Evolutionary conservation across 179 eudicot genomes (phyloP), one percentile per base, ranked within the genome.

Genomic region (Actinidia chinensis): DNA sequence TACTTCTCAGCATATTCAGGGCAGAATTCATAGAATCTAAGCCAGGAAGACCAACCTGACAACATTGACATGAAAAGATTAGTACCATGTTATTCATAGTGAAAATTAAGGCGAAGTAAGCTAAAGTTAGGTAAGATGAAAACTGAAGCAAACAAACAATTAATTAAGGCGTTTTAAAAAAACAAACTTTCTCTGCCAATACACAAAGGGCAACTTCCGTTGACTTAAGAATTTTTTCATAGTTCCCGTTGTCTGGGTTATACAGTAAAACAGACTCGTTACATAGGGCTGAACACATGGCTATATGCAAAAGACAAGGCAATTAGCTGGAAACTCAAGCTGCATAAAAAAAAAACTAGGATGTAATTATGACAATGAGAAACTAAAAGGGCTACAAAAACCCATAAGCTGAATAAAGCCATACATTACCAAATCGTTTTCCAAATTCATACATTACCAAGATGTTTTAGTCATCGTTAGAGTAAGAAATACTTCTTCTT

Each of bases 171-270:
- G 72, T 44, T 23, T 22, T 66, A n/a, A 28, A 13, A 12, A 67
- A 73, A 73, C 79, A 58, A 68, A 91, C 98, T 97, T 96, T 96
- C 88, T 96, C 99, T 42, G 91, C 95, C 79, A 96, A 82, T 67
- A 90, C 96, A 75, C 99, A 98, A 80, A 96, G 99, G 25, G 99
- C 97, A 44, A 96, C 99, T 94, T 96, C 99, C 79, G 99, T 96
- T 75, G 99, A 91, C 79, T 96, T 98, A 55, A 97, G 98, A 79
- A 96, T 96, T 83, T 96, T 96, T 80, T 90, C 99, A 80, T 92
- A 96, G 75, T 75, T 86, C 80, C 94, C 97, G 85, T 92, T 96
- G 76, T 96, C 99, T 23, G 97, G 90, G 71, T 96, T 94, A 86
- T 94, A 96, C 75, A 94, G 99, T 76, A 96, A 82, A 80, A 84